phyloP scores from a whole-genome alignment of 2,329 filamentous ascomycete genomes.

The Fusarium tanahbumbuense region DNA sequence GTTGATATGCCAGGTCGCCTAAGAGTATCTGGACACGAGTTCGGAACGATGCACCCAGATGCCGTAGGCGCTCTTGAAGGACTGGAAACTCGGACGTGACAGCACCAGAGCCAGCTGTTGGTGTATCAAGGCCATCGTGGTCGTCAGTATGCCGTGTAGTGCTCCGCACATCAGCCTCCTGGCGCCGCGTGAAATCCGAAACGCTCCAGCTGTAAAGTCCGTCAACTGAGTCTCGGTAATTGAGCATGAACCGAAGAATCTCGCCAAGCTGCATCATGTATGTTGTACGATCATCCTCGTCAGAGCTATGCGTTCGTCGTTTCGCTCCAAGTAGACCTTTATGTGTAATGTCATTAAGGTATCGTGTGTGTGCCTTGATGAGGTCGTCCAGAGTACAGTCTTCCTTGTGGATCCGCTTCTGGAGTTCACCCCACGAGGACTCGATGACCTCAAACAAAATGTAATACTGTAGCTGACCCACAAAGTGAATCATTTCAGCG shows the following conservation, averaged over 20 bases:
- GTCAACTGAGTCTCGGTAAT: slow-evolving; percentile 92
- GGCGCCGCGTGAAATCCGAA: slow-evolving; percentile 91
- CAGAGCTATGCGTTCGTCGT: slow-evolving; percentile 57
- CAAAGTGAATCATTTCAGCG: slow-evolving; percentile 98
- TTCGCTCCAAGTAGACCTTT: slow-evolving; percentile 90
- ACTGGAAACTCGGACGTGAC: slow-evolving; percentile 76
- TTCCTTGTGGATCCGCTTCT: slow-evolving; percentile 83
- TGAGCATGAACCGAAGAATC: slow-evolving; percentile 91
- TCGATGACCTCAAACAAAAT: slow-evolving; percentile 99
- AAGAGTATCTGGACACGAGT: slow-evolving; percentile 82
- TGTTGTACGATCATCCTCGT: slow-evolving; percentile 75
- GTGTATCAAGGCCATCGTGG: slow-evolving; percentile 34
- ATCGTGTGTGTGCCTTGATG: slow-evolving; percentile 89
- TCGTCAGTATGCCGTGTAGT: slow-evolving; percentile 62
- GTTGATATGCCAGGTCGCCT: slow-evolving; percentile 91
- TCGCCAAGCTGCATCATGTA: slow-evolving; percentile 94
- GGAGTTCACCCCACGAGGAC: slow-evolving; percentile 91
- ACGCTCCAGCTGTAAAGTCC: slow-evolving; percentile 95
- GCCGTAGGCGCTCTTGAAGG: slow-evolving; percentile 77
- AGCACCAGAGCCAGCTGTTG: slow-evolving; percentile 58
- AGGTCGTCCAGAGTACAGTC: slow-evolving; percentile 94
- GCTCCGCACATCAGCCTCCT: slow-evolving; percentile 82
- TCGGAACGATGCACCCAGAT: slow-evolving; percentile 81
- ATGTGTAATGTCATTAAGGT: slow-evolving; percentile 93
- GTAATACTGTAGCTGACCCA: slow-evolving; percentile 97